Evolutionary conservation across 148 eudicot species (phyloP), one percentile per base, ranked within the genome.

Genomic region (Heliamphora exappendiculata): DNA sequence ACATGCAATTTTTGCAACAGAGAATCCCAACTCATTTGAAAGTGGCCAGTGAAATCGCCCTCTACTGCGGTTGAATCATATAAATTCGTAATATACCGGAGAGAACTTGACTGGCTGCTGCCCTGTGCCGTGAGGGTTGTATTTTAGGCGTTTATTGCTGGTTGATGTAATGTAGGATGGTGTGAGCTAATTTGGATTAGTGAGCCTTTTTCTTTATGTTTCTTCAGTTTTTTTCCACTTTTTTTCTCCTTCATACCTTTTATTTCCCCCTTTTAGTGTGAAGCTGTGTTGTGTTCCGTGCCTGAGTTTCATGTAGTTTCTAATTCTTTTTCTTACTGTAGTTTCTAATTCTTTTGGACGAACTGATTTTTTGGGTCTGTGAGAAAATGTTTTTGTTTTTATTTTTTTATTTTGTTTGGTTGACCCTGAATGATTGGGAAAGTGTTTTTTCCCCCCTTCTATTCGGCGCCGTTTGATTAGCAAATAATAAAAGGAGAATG

Each of bases 121-220:
- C 86, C 89, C 87, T 81, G 84, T 84, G 78, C 86, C 86, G 78
- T 78, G 90, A 20, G 76, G 85, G 82, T 69, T 83, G 85, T 85
- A 83, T 83, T 79, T 82, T 65, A 70, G 19, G 36, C 68, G 33
- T 70, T 75, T 75, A 77, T 80, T 70, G 31, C 72, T 78, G 66
- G 89, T 85, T 81, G 78, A 78, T 84, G 84, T 89, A 87, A 10
- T 36, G 9, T n/a, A 11, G 72, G n/a, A 68, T 84, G 82, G 75
- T 84, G 82, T 36, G 86, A 82, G 89, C 89, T 90, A 85, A 86
- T 77, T 75, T 79, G 79, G 80, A 69, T 55, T 81, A 37, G 67
- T 37, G 53, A 67, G 67, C 71, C 8, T 63, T 72, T 76, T 33
- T 14, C 36, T 33, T n/a, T n/a, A n/a, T n/a, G n/a, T n/a, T 37